phyloP scores from a whole-genome alignment of 1,284 basidiomycete genomes.

The Singerocomus rubriflavus region DNA sequence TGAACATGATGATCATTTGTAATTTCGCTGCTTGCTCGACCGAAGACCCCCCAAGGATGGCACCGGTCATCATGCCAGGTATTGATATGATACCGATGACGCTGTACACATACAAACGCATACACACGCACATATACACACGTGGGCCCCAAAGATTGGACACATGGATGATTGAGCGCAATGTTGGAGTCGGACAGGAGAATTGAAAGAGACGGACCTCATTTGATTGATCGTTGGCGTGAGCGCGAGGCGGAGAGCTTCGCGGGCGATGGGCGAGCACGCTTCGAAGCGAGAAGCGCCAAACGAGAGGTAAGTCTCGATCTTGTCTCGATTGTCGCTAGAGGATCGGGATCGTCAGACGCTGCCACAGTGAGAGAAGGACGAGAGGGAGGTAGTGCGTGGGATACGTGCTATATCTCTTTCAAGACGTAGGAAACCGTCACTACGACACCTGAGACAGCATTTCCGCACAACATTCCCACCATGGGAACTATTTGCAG shows the following conservation, averaged over 20 bases:
- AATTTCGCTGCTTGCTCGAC: constrained; percentile 81
- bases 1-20: constrained; percentile 91
- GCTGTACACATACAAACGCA: constrained; percentile 36
- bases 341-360: constrained; percentile 1
- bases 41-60: constrained; percentile 79
- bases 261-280: constrained; percentile 70
- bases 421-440: constrained; percentile 63
- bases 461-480: constrained; percentile 84
- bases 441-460: constrained; percentile 73
- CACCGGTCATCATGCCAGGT: constrained; percentile 84
- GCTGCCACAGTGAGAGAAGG: background rate
- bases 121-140: no score
- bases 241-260: constrained; percentile 75
- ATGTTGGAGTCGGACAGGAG: background rate
- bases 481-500: constrained; percentile 68
- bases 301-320: constrained; percentile 81
- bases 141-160: no score
- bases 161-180: background rate
- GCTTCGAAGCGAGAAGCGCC: constrained; percentile 80
- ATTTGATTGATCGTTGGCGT: constrained; percentile 82
- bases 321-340: constrained; percentile 78
- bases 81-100: constrained; percentile 78
- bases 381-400: background rate
- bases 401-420: constrained; percentile 55
- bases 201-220: constrained; percentile 49